Evolutionary conservation across 345 rosid species (phyloP), one percentile per base, ranked within the genome.

Genomic region (Aurinia saxatilis): DNA sequence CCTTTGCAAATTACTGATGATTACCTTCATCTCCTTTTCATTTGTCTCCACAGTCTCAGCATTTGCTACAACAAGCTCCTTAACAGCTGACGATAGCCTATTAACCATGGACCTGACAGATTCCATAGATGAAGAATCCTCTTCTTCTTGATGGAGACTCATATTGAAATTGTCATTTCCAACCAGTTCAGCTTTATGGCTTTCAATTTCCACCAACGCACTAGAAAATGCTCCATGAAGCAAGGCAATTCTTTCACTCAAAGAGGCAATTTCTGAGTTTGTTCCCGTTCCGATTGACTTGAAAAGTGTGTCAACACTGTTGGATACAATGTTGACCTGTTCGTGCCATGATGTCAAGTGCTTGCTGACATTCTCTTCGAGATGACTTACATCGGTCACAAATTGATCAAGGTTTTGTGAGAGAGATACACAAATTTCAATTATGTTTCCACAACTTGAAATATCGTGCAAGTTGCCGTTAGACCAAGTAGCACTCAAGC

Each of bases 221-320:
- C 66, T 77, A 63, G 78, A 66, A 75, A 87, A 82, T 34, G 88
- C 90, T 70, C 87, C 90, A 71, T 78, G 75, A 57, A 93, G 95
- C 67, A 84, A 62, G 61, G 77, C 57, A 49, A 81, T 54, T 66
- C 72, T 85, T 66, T 74, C 79, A 64, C 65, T 77, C 79, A 85
- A 15, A 42, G 33, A 60, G 63, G 66, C 57, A 76, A 71, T 74
- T 74, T 87, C 93, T 56, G 42, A 66, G 34, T 81, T 87, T 35
- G 76, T 84, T 54, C 81, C 83, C 36, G 74, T 73, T 58, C 71
- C 81, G 52, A 42, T 44, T 31, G 79, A 81, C 73, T 79, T 80
- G 46, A 75, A 72, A 38, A 82, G 44, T 63, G 53, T 74, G 36
- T 65, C 77, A 39, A 82, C 44, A 15, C 57, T 58, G 65, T 76